Base-by-base conservation (phyloP, 129 eudicot genomes). In the Escallonia rubra region DNA sequence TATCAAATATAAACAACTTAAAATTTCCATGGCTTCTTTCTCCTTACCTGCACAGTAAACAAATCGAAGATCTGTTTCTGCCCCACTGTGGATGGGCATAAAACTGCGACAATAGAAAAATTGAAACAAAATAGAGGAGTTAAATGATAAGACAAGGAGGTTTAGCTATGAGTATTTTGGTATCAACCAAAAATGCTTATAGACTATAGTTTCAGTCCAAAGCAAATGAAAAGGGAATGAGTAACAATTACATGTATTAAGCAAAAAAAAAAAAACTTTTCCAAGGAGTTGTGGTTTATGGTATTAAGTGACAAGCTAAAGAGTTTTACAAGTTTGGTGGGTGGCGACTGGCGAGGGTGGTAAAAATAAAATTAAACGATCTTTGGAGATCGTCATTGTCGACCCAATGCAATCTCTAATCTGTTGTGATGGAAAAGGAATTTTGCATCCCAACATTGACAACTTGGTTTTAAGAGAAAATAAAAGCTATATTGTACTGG, bases 51-150 rank as follows among this genome's bases (percentile, higher is more conserved):
- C 97, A 82, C 99, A 94, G 74, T 69, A 94, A 46, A 89, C 87
- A 63, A 94, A 94, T 48, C 97, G 87, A 53, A 94, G 87, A 83
- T 94, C 97, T 42, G 86, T 80, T 81, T 94, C 99, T 12, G 93
- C 99, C 43, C 99, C 96, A 52, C 79, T 80, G 63, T 87, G 95
- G 63, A 80, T 89, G 57, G 99, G 99, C 96, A 89, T 94, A 80
- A 89, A 94, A 73, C 99, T 94, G 85, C 57, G 39, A 63, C 58
- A 79, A 23, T 13, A 14, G 48, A 61, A 63, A 46, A 62, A 13
- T 44, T n/a, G 65, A 56, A 34, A 13, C 5, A 59, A 53, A 53
- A 62, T 7, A 53, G 50, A 72, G 41, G 62, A 50, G 34, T 23
- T 23, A 23, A 23, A 23, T 23, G 34, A 23, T 23, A 23, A 23